These are phyloP conservation scores for Verticillium albo-atrum DNA, from an alignment of 2,329 filamentous ascomycete species.

Conservation along the genomic window DNA sequence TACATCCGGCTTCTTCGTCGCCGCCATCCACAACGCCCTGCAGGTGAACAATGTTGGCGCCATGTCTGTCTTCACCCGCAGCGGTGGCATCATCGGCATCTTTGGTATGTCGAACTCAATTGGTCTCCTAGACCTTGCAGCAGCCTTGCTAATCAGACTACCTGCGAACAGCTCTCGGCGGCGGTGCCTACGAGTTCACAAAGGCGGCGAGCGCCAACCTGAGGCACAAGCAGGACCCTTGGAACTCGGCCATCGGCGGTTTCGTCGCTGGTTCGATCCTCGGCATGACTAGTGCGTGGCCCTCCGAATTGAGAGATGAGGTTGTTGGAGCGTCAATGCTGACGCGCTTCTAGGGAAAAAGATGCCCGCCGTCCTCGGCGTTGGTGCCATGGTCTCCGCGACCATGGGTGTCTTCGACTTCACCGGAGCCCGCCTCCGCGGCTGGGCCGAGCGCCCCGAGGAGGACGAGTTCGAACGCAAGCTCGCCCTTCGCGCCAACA, in stretches of 20 bases:
- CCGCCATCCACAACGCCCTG: conserved; percentile 82
- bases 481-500: conserved; percentile 67
- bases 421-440: conserved; percentile 56
- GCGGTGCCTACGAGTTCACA: conserved; percentile 74
- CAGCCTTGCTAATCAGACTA: background rate
- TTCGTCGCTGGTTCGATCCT: conserved; percentile 70
- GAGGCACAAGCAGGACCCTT: conserved; percentile 75
- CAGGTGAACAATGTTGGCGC: conserved; percentile 76
- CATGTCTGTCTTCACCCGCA: conserved; percentile 74
- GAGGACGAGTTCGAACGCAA: conserved; percentile 72
- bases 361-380: conserved; percentile 66
- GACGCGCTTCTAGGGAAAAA: conserved; percentile 33
- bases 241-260: conserved; percentile 70
- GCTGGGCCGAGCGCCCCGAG: conserved; percentile 42
- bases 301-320: background rate
- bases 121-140: background rate
- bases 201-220: conserved; percentile 76
- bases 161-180: conserved; percentile 56
- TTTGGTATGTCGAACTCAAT: conserved; percentile 6
- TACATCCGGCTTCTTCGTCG: conserved; percentile 64
- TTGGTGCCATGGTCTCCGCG: conserved; percentile 53
- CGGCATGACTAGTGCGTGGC: conserved; percentile 65
- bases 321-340: background rate
- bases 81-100: conserved; percentile 64
- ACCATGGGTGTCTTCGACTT: conserved; percentile 63